These are phyloP conservation scores for Sinapis alba DNA, from an alignment of 441 rosid genomes.

Conservation along the genomic window DNA sequence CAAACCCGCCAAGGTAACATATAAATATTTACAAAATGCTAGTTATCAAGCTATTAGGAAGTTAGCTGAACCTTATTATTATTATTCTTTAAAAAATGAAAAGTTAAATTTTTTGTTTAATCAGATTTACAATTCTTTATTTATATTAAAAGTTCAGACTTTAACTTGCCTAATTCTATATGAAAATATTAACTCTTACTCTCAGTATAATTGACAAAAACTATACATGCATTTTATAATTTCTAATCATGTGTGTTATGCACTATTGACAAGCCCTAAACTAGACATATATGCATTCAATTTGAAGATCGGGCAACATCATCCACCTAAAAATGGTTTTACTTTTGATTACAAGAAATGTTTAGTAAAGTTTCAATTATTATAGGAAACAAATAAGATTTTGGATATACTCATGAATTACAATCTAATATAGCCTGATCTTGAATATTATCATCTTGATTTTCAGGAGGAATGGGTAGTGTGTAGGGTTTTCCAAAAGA, in stretches of 20 bases:
- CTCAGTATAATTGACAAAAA: neutral
- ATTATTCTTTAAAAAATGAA: neutral
- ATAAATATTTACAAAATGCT: neutral
- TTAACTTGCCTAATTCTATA: neutral
- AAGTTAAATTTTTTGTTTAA: neutral
- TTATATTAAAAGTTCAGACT: neutral
- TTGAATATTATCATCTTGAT: neutral
- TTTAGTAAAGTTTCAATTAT: no score
- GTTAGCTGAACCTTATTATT: neutral
- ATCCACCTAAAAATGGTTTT: neutral
- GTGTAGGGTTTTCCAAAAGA: slow-evolving; percentile 67
- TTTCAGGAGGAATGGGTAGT: slow-evolving; percentile 75
- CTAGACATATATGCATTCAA: neutral
- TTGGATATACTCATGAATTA: neutral
- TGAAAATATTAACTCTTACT: neutral
- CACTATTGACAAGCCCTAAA: neutral
- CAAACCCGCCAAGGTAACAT: slow-evolving; percentile 50
- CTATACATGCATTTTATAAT: neutral
- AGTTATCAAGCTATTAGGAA: neutral
- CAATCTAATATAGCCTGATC: neutral
- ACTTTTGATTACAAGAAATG: neutral
- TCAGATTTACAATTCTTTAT: neutral
- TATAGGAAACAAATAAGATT: no score
- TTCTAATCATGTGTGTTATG: neutral
- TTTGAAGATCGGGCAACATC: neutral